Evolutionary conservation across 805 yeast species (phyloP).

Genomic region (Candida ascalaphidarum): DNA sequence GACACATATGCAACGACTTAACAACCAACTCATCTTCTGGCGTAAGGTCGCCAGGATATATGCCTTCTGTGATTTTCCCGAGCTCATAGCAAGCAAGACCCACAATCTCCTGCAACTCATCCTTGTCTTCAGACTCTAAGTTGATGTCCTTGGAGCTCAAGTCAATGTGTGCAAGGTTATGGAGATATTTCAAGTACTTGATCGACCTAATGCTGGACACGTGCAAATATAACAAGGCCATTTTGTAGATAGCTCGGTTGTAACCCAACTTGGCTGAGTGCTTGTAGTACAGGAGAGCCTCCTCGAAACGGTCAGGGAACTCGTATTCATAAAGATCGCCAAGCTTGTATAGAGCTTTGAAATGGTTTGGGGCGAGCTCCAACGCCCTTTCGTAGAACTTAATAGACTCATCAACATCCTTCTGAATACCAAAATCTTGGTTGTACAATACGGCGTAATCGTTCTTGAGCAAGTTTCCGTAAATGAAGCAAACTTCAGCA

Average conservation of each 20-base stretch:
- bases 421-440: constrained; percentile 27
- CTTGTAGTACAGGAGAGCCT: constrained; percentile 25
- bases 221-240: constrained; percentile 28
- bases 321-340: constrained; percentile 33
- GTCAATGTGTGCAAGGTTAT: constrained; percentile 29
- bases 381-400: constrained; percentile 23
- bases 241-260: constrained; percentile 34
- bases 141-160: constrained; percentile 21
- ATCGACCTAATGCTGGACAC: constrained; percentile 25
- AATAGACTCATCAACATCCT: constrained; percentile 19
- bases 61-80: constrained; percentile 36
- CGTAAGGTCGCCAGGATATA: constrained; percentile 34
- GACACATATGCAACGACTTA: constrained; percentile 25
- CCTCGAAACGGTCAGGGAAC: constrained; percentile 18
- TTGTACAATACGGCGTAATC: constrained; percentile 20
- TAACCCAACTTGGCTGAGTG: constrained; percentile 34
- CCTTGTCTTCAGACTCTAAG: constrained; percentile 27
- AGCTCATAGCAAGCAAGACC: constrained; percentile 33
- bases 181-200: constrained; percentile 25
- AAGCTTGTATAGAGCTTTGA: constrained; percentile 25
- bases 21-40: constrained; percentile 27
- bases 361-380: constrained; percentile 20
- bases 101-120: constrained; percentile 32
- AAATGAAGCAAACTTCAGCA: constrained; percentile 26
- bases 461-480: constrained; percentile 30